Conservation (phyloP, 495 filamentous ascomycete genomes). For the Trichocladium uniseriatum region DNA sequence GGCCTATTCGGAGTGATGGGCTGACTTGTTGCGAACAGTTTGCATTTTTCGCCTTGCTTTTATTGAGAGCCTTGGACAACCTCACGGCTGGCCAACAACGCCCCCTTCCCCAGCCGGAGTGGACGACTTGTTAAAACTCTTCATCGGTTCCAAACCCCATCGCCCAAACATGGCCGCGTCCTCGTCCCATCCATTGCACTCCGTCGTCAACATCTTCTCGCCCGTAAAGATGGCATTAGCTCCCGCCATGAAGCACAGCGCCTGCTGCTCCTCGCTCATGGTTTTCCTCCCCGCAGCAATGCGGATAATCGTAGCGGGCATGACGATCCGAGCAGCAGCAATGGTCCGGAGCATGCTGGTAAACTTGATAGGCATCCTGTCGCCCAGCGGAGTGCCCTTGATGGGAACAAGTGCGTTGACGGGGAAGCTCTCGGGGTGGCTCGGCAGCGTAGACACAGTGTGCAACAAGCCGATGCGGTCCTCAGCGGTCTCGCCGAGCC, state of each 20-base stretch:
- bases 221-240: slow-evolving; percentile 86
- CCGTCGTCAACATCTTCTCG: slow-evolving; percentile 86
- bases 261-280: slow-evolving; percentile 73
- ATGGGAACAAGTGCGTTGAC: slow-evolving; percentile 83
- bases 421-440: slow-evolving; percentile 75
- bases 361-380: slow-evolving; percentile 60
- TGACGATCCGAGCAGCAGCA: slow-evolving; percentile 65
- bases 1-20: no score
- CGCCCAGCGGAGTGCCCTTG: slow-evolving; percentile 70
- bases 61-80: no score
- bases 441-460: slow-evolving; percentile 63
- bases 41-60: no score
- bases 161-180: slow-evolving; percentile 68
- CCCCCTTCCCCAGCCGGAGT: not conserved
- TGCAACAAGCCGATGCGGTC: slow-evolving; percentile 73
- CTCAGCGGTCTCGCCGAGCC: slow-evolving; percentile 61
- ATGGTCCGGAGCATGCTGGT: slow-evolving; percentile 64
- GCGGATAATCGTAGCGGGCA: slow-evolving; percentile 72
- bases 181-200: slow-evolving; percentile 81
- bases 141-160: slow-evolving; percentile 61
- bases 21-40: no score
- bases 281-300: slow-evolving; percentile 72
- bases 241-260: slow-evolving; percentile 73
- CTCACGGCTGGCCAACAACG: not conserved
- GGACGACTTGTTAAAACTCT: slow-evolving; percentile 31